These are phyloP conservation scores for Escovopsis sp. DNA, from an alignment of 2,329 filamentous ascomycete species.

Conservation along the genomic window DNA sequence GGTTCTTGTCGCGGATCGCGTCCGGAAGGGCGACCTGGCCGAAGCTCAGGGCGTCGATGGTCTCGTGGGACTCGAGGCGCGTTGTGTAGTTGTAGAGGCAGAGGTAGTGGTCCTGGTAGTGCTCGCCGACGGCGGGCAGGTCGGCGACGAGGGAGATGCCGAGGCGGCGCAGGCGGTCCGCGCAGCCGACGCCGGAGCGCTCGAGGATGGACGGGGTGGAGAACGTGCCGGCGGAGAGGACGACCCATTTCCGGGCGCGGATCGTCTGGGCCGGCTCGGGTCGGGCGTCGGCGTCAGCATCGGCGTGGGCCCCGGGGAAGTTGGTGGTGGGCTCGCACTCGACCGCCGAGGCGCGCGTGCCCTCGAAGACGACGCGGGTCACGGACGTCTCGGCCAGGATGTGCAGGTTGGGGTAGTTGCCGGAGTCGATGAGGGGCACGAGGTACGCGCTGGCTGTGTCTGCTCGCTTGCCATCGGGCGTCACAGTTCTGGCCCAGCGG, in stretches of 20 bases:
- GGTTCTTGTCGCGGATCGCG: slow-evolving; percentile 29
- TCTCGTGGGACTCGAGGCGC: slow-evolving; percentile 16
- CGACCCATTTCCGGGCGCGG: slow-evolving; percentile 16
- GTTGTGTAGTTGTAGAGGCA: slow-evolving; percentile 34
- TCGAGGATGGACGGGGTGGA: slow-evolving; percentile 44
- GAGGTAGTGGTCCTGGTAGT: slow-evolving; percentile 43
- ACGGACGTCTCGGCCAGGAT: slow-evolving; percentile 44
- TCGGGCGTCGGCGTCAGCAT: slow-evolving; percentile 4
- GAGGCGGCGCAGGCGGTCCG: slow-evolving; percentile 30
- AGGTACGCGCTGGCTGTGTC: slow-evolving; percentile 40
- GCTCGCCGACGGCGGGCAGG: slow-evolving; percentile 36
- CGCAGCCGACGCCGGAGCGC: slow-evolving; percentile 44
- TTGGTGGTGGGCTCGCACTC: slow-evolving; percentile 35
- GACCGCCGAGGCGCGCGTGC: slow-evolving; percentile 40
- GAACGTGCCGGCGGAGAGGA: slow-evolving; percentile 30
- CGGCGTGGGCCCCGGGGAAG: slow-evolving; percentile 3
- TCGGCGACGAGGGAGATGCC: slow-evolving; percentile 31
- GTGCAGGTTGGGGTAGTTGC: slow-evolving; percentile 40
- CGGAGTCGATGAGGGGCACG: slow-evolving; percentile 15
- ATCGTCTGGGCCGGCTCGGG: slow-evolving; percentile 8
- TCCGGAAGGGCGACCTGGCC: slow-evolving; percentile 25
- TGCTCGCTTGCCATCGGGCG: slow-evolving; percentile 36
- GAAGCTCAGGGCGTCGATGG: slow-evolving; percentile 35
- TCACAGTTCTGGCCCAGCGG: slow-evolving; percentile 26
- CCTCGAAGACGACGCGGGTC: slow-evolving; percentile 34